Base-by-base conservation (phyloP, 2,329 filamentous ascomycete genomes). In the Neonectria magnoliae region DNA sequence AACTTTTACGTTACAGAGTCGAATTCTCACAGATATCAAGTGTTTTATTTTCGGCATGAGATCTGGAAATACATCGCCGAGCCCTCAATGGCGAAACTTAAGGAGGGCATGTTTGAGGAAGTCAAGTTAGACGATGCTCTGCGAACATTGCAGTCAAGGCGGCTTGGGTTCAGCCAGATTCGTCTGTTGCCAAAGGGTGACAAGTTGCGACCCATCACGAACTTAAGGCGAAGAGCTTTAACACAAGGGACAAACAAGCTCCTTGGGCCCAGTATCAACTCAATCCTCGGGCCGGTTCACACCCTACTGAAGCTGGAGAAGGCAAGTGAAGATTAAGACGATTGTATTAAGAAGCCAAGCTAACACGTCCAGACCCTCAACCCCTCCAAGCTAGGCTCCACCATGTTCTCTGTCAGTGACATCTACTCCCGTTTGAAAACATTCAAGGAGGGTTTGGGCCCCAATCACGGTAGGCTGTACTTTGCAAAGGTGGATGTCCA, bases 1-100 rank as follows among this genome's bases (percentile, higher is more conserved):
- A 94, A 96, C 73, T 99, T 99, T 74, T 95, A 98, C 75, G 92
- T 98, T 41, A 99, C 96, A 0, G 96, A 99, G 77, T 96, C 94
- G 0, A 94, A 89, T 67, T 83, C 84, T 1, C 89, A 97, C 75
- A 90, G 91, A 16, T 93, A 96, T 72, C 88, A 89, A 29, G 81
- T 98, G 1, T 97, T 97, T 78, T 99, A 93, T 80, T 98, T 98
- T 76, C 91, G 95, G 4, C 96, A 99, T 69, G 96, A 99, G 77
- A 84, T 96, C 10, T 99, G 96, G 96, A 88, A 87, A 55, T 85
- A 85, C 44, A 79, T 98, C 36, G 88, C 91, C 2, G 90, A 94
- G 71, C 92, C 94, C 7, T 88, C 91, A 0, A 82, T 98, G 75
- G 78, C 83, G 1, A 81, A 81, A 1, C 80, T 98, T 22, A 96